Percentiles rank a stretch among this genome's conserved stretches.
Conservation (phyloP, 73 alveolate genomes). For the Diophrys appendiculata region DNA sequence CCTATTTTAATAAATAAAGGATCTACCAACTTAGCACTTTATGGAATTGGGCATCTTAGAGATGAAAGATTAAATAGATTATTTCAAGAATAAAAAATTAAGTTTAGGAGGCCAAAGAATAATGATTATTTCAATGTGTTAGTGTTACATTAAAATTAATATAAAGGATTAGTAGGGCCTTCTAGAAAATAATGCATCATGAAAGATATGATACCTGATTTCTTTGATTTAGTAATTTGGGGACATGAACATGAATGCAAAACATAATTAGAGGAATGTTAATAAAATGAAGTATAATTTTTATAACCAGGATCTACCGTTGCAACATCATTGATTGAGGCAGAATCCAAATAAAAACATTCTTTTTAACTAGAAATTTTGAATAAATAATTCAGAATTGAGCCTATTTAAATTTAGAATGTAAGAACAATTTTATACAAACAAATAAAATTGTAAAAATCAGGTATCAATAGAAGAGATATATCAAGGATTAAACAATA, state of each 20-base stretch:
- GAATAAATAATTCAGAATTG: constrained; percentile 66
- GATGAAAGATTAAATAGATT: constrained; percentile 91
- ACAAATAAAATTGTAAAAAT: constrained; percentile 72
- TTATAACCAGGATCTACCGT: constrained; percentile 95
- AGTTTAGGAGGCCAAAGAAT: constrained; percentile 77
- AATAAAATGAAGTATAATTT: constrained; percentile 83
- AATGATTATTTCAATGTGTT: constrained; percentile 89
- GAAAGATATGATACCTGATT: constrained; percentile 76
- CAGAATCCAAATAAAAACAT: constrained; percentile 87
- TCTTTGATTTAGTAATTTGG: constrained; percentile 91
- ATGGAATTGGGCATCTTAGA: constrained; percentile 96
- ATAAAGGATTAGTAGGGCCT: constrained; percentile 85
- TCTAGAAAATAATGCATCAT: constrained; percentile 73
- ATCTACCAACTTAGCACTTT: constrained; percentile 84
- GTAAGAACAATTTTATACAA: constrained; percentile 84
- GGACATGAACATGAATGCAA: constrained; percentile 98
- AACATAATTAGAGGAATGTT: constrained; percentile 65
- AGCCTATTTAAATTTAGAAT: constrained; percentile 71
- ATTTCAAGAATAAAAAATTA: constrained; percentile 78
- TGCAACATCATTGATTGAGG: constrained; percentile 91
- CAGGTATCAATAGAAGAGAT: constrained; percentile 56
- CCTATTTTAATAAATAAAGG: constrained; percentile 94
- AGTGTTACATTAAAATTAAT: constrained; percentile 92
- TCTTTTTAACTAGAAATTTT: constrained; percentile 77
- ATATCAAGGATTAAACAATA: constrained; percentile 61